Evolutionary conservation across 371 early-diverging fungal genomes (phyloP).

Genomic region (Entomophthora muscae): DNA sequence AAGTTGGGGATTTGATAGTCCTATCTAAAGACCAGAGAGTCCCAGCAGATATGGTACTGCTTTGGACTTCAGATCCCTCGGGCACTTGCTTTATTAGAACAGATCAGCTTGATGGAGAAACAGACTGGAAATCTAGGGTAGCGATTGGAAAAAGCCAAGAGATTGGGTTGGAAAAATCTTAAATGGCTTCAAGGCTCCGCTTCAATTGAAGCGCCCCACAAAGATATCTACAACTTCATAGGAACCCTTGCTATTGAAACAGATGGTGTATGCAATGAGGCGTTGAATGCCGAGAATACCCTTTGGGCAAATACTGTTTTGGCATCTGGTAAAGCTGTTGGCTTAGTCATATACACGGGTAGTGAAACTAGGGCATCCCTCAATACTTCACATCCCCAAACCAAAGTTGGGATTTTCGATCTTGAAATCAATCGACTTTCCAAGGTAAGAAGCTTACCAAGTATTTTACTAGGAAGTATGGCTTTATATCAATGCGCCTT

Average conservation of each 20-base stretch:
- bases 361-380: conserved; percentile 92
- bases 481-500: no score
- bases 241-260: conserved; percentile 29
- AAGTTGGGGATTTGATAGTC: conserved; percentile 86
- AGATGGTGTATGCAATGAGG: conserved; percentile 19
- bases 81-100: conserved; percentile 97
- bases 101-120: conserved; percentile 99
- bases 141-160: conserved; percentile 70
- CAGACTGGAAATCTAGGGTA: conserved; percentile 94
- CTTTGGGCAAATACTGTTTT: conserved; percentile 97
- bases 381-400: conserved; percentile 92
- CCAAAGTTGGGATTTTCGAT: conserved; percentile 93
- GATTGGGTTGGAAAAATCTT: conserved; percentile 14
- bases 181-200: neutral
- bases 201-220: conserved; percentile 79
- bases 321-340: conserved; percentile 84
- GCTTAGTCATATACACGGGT: conserved; percentile 95
- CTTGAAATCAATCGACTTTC: conserved; percentile 84
- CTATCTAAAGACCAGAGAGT: conserved; percentile 85
- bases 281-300: conserved; percentile 84
- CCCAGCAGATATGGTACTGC: conserved; percentile 82
- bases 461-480: no score
- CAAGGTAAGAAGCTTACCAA: conserved; percentile 65
- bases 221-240: conserved; percentile 90
- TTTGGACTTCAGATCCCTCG: conserved; percentile 65